phyloP scores from a whole-genome alignment of 2,329 filamentous ascomycete species.

The Colletotrichum scovillei region DNA sequence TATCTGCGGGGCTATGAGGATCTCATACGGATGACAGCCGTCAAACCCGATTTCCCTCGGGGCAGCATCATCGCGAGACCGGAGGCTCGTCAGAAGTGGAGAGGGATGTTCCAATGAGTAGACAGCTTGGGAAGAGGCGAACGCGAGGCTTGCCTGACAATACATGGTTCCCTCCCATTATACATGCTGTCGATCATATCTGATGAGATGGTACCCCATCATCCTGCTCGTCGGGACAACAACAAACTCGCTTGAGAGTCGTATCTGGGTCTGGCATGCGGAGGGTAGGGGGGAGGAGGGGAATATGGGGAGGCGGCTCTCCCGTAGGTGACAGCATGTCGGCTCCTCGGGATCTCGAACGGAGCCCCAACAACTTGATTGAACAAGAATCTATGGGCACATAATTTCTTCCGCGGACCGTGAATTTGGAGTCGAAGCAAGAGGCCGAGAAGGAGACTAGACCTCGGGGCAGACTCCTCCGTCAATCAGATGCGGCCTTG shows the following conservation, averaged over 20 bases:
- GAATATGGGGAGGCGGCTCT: not conserved
- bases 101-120: no score
- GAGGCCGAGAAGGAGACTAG: not conserved
- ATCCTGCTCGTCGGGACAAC: not conserved
- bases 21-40: no score
- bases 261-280: not conserved
- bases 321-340: not conserved
- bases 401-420: not conserved
- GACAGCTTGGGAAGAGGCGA: no score
- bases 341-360: not conserved
- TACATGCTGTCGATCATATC: not conserved
- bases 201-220: not conserved
- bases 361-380: not conserved
- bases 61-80: not conserved
- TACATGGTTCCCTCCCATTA: not conserved
- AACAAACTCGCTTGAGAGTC: not conserved
- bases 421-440: not conserved
- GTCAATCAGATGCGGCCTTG: slow-evolving; percentile 1
- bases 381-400: not conserved
- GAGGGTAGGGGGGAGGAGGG: not conserved
- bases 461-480: not conserved
- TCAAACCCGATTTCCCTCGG: not conserved
- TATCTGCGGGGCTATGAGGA: no score
- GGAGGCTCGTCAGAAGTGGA: no score
- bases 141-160: not conserved